Evolutionary conservation across 495 filamentous ascomycete genomes (phyloP).

Genomic region (Schizothecium vesticola): DNA sequence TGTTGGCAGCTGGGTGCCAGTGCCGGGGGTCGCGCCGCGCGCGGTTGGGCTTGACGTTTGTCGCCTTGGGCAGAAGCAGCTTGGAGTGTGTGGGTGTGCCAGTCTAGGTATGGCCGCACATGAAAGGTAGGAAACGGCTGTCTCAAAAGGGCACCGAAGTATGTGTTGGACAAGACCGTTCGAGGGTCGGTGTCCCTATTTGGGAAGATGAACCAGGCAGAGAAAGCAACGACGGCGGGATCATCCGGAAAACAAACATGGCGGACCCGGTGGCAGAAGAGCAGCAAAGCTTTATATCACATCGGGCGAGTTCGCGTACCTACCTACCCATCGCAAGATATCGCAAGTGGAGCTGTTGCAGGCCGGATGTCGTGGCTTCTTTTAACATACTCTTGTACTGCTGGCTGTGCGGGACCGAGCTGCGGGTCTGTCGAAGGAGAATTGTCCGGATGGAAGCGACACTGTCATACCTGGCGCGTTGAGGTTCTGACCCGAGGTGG

Average conservation of each 20-base stretch:
- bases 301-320: neutral
- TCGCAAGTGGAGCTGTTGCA: neutral
- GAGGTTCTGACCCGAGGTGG: neutral
- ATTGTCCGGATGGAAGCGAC: slow-evolving; percentile 1
- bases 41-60: neutral
- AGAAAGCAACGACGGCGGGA: slow-evolving; percentile 1
- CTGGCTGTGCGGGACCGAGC: slow-evolving; percentile 1
- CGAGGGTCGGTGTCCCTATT: slow-evolving; percentile 15
- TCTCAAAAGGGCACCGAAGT: slow-evolving; percentile 8
- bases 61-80: neutral
- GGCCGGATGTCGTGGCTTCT: neutral
- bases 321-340: slow-evolving; percentile 3
- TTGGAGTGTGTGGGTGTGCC: neutral
- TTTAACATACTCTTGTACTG: neutral
- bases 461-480: neutral
- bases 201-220: slow-evolving; percentile 3
- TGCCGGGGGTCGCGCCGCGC: no score
- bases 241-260: slow-evolving; percentile 2
- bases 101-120: slow-evolving; percentile 12
- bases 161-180: neutral
- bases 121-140: neutral
- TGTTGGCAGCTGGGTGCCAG: no score
- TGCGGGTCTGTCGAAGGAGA: neutral
- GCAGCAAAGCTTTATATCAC: slow-evolving; percentile 4
- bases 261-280: neutral